Evolutionary conservation across 805 yeast species (phyloP), one percentile per base, ranked within the genome.

Genomic region (Candida coleopterorum): DNA sequence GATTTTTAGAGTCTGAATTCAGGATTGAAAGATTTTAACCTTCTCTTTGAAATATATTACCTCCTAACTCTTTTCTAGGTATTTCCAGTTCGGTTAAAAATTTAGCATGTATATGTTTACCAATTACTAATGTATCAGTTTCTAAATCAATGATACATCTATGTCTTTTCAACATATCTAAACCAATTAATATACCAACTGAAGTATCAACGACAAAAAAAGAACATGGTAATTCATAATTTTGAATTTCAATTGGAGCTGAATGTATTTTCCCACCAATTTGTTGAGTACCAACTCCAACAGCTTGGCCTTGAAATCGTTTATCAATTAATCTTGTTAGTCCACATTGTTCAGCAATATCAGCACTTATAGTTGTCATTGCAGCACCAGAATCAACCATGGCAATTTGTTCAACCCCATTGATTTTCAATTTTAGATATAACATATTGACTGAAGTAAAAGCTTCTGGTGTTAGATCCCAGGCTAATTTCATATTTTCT

Each of bases 371-470:
- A 27, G 93, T 81, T 0, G 98, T 88, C 20, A 77, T 68, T 57
- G 88, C 96, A 0, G 99, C 97, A 2, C 99, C 98, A 0, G 97
- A 79, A 56, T 93, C 99, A 4, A 93, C 95, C 64, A 93, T 87
- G 0, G 97, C 97, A 55, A 85, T 85, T 3, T 88, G 82, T 16
- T 81, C 79, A 31, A 72, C 68, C 1, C 93, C 90, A 50, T 93
- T 89, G 25, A 90, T 81, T 46, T 77, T 81, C 27, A 87, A 70
- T 38, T 79, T 70, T 11, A 93, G 78, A 58, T 81, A 90, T 26
- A 93, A 70, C 96, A 93, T 88, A 22, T 75, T 75, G 3, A 90
- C 94, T 0, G 73, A 60, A 0, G 88, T 81, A 61, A 93, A 93
- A 25, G 85, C 72, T 56, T 93, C 99, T 0, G 99, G 98, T 4